phyloP scores from a whole-genome alignment of 352 stramenopile species.

The Pythium aquatile region DNA sequence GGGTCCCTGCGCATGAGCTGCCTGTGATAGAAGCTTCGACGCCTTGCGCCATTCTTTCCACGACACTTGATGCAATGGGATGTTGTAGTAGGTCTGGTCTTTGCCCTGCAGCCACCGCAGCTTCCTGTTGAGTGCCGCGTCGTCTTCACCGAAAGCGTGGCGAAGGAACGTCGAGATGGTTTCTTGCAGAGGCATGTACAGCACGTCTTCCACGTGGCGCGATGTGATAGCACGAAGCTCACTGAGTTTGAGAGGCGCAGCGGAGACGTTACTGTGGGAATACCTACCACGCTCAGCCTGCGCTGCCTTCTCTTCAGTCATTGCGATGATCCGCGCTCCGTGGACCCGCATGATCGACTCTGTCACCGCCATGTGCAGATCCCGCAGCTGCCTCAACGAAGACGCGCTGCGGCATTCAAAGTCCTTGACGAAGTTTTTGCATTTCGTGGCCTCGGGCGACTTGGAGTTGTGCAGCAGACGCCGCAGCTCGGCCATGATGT shows the following conservation, averaged over 20 bases:
- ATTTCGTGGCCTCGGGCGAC: conserved; percentile 64
- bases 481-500: conserved; percentile 79
- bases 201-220: conserved; percentile 79
- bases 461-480: conserved; percentile 78
- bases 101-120: conserved; percentile 89
- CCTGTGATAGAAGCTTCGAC: conserved; percentile 67
- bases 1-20: conserved; percentile 47
- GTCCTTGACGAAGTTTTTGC: conserved; percentile 57
- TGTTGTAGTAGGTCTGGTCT: conserved; percentile 89
- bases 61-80: conserved; percentile 76
- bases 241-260: conserved; percentile 42
- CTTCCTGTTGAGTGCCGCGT: conserved; percentile 78
- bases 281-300: conserved; percentile 28
- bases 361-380: conserved; percentile 60
- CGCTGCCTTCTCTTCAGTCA: conserved; percentile 37
- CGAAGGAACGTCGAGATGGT: conserved; percentile 57
- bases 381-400: conserved; percentile 53
- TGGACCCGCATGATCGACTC: conserved; percentile 68
- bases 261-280: not conserved
- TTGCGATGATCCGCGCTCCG: conserved; percentile 53
- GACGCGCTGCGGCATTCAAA: conserved; percentile 50
- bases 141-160: conserved; percentile 69
- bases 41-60: conserved; percentile 83
- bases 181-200: conserved; percentile 68
- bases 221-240: conserved; percentile 61